A percentile compares a stretch with the other conserved stretches of the same genome.
phyloP scores from a whole-genome alignment of 2,329 filamentous ascomycete species.

The Cercospora nicotianae region DNA sequence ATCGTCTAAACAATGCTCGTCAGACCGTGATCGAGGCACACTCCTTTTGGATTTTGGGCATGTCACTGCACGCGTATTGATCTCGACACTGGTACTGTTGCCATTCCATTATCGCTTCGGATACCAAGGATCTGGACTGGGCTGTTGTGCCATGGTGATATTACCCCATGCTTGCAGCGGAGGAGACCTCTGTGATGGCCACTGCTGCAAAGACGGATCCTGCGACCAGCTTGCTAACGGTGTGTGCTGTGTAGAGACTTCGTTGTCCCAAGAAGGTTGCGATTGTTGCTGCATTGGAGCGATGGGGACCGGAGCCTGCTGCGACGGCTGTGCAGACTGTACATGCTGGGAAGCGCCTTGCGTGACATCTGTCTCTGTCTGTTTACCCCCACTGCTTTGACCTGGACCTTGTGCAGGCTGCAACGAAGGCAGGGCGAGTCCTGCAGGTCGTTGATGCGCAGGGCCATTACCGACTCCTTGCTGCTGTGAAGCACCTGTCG shows the following conservation, averaged over 20 bases:
- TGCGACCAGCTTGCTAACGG: constrained; percentile 6
- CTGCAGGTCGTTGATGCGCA: neutral
- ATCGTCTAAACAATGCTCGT: neutral
- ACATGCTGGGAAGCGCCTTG: neutral
- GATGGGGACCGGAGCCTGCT: neutral
- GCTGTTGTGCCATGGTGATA: constrained; percentile 18
- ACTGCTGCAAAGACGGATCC: neutral
- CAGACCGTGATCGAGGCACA: neutral
- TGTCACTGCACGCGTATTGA: neutral
- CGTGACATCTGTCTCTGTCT: neutral
- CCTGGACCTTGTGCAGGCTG: neutral
- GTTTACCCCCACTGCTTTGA: neutral
- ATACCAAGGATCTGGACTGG: constrained; percentile 34
- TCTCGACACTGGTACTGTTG: neutral
- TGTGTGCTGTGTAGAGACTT: neutral
- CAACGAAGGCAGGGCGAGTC: neutral
- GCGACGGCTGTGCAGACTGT: neutral
- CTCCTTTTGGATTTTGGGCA: neutral
- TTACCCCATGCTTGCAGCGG: constrained; percentile 19
- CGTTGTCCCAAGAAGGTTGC: neutral
- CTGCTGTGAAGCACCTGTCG: neutral
- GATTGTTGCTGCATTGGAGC: neutral
- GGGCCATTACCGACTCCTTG: neutral
- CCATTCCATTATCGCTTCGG: constrained; percentile 21
- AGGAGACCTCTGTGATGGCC: constrained; percentile 4